Percentiles rank a stretch among this genome's conserved stretches.
Conservation (phyloP, 1,139 yeast species). For the Diutina ranongensis region DNA sequence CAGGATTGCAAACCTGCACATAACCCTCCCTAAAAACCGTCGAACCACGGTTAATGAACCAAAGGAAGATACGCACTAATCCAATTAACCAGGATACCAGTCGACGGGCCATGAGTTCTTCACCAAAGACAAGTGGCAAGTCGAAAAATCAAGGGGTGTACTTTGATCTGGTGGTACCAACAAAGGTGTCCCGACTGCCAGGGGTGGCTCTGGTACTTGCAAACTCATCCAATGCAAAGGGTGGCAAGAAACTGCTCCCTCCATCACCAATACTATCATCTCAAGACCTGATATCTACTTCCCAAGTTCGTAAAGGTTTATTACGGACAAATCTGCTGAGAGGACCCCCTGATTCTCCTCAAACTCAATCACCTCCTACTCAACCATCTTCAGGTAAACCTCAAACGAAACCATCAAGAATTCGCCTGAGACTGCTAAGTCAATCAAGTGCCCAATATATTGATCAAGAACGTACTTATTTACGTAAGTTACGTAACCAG, state of each 20-base stretch:
- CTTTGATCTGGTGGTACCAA: background rate
- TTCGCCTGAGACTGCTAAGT: constrained; percentile 3
- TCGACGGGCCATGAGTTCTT: background rate
- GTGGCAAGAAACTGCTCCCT: background rate
- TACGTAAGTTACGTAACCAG: constrained; percentile 54
- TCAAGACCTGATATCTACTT: background rate
- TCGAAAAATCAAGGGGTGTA: background rate
- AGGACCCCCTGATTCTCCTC: background rate
- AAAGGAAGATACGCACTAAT: background rate
- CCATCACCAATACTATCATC: background rate
- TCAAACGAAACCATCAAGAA: background rate
- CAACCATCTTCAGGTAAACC: background rate
- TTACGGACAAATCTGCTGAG: background rate
- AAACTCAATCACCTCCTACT: background rate
- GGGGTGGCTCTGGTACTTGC: background rate
- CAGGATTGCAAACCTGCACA: too few species aligned
- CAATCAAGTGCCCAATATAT: constrained; percentile 17
- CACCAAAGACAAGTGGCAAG: background rate
- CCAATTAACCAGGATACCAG: background rate
- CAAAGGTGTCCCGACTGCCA: background rate
- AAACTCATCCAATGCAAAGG: too few species aligned
- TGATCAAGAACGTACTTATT: constrained; percentile 61
- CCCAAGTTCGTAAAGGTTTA: background rate
- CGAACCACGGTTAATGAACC: background rate
- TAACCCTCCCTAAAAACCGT: too few species aligned